Evolutionary conservation across 208 protist genomes (phyloP), one percentile per base, ranked within the genome.

Genomic region (Wallacemonas rigidus): DNA sequence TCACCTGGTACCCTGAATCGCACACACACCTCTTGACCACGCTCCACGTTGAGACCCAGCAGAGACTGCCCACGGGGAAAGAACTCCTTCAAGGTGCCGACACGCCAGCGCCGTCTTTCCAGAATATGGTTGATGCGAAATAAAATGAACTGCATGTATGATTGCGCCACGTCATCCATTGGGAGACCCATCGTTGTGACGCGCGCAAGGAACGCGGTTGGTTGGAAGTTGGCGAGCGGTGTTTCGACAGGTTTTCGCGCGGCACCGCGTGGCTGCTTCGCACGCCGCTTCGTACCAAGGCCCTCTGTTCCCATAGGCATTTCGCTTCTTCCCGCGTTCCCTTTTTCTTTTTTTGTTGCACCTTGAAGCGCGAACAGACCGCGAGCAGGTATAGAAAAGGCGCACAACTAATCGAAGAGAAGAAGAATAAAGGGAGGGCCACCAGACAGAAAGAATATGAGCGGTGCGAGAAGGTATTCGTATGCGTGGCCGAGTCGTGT

Each of bases 21-120:
- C 15, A 98, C 69, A 43, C 85, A 89, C 3, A 98, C 81, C 68
- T 94, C 89, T 12, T 84, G 74, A 44, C 94, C 92, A 0, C 80
- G 77, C 43, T 93, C 92, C 14, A 92, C 77, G 72, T 98, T 98
- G 14, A 97, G 77, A 2, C 94, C 94, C 0, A 97, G 78, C 44
- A 98, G 74, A 2, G 76, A 79, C 5, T 79, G 70, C 40, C 83
- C 82, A 39, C 88, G 82, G 2, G 94, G 94, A 62, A 93, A 96
- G 77, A 98, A 97, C 74, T 97, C 90, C 55, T 88, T 91, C 57
- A 94, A 67, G 14, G 75, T 43, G 6, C 80, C 82, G 26, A 97
- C 80, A 50, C 72, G 78, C 89, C 89, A 97, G 11, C 78, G 73
- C 7, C 82, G 85, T 5, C 72, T 67, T 9, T 64, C 68, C 51